Conservation (phyloP, 2,329 filamentous ascomycete species). For the Aspergillus flavus region DNA sequence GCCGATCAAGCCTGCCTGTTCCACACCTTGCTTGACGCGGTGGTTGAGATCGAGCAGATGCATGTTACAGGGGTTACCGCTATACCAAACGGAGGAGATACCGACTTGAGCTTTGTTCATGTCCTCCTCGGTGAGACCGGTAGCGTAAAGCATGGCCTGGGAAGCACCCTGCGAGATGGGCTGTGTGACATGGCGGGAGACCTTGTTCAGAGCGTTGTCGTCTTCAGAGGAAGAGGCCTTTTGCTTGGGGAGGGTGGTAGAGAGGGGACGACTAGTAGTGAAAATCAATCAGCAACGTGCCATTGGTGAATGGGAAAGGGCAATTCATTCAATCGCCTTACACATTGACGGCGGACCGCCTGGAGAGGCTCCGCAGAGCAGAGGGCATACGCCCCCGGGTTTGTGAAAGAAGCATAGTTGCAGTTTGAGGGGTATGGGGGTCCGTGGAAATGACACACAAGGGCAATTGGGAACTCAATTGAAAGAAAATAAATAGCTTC, state of each 20-base stretch:
- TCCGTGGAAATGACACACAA: constrained; percentile 2
- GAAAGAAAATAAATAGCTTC: neutral
- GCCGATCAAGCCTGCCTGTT: constrained; percentile 78
- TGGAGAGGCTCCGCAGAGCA: constrained; percentile 27
- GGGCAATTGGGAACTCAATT: constrained; percentile 2
- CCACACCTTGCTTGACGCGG: constrained; percentile 71
- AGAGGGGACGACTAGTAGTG: constrained; percentile 36
- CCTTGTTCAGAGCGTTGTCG: constrained; percentile 69
- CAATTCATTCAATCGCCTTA: constrained; percentile 1
- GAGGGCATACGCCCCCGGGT: constrained; percentile 33
- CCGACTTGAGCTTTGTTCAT: constrained; percentile 97
- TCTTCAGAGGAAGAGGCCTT: constrained; percentile 48
- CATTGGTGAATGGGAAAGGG: neutral
- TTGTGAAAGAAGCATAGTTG: constrained; percentile 33
- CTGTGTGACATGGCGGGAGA: constrained; percentile 85
- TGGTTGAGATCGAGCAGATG: constrained; percentile 88
- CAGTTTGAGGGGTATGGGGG: constrained; percentile 5
- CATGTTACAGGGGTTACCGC: constrained; percentile 99
- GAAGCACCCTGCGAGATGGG: constrained; percentile 98
- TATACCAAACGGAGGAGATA: constrained; percentile 97
- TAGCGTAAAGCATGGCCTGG: constrained; percentile 98
- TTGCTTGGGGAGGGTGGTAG: constrained; percentile 51
- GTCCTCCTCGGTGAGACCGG: constrained; percentile 80
- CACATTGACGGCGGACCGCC: constrained; percentile 14
- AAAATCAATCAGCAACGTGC: neutral